Base-by-base conservation (phyloP, 805 yeast genomes). In the Yarrowia sp. region DNA sequence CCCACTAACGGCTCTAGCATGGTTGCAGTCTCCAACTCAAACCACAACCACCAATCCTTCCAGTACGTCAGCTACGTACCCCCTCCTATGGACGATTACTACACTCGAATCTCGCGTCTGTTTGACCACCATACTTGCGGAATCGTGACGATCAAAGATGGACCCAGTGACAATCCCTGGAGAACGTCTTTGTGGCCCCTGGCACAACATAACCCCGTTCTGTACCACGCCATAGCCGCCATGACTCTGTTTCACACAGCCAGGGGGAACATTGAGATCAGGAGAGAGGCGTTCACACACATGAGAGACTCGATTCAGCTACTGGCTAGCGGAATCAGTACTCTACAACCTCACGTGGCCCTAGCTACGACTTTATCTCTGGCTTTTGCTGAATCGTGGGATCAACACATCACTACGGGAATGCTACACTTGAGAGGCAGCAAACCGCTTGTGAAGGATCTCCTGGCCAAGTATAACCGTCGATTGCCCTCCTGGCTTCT, bases 91-190 rank as follows among this genome's bases (percentile, higher is more conserved):
- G 66, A 61, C 44, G 72, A 71, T 39, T 64, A 61, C 34, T 68
- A 69, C 33, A 71, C 68, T 9, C 68, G 55, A 12, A 76, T 76
- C 15, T 75, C 73, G 50, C 71, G 73, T 10, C 73, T 82, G 5
- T 84, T 61, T 17, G 66, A 82, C 70, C 84, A 82, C 68, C 76
- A 79, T 50, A 83, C 86, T 0, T 82, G 84, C 68, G 81, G 81
- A 2, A 82, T 87, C 65, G 81, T 88, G 84, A 85, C 89, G 7
- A 85, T 87, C 68, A 86, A 85, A 70, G 84, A 86, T 70, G 90
- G 90, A 0, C 85, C 85, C 0, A 76, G 83, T 2, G 90, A 87
- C n/a, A 87, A 88, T 72, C 92, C 91, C 8, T 88, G 92, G 92
- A 76, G 88, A 63, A 80, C 82, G 9, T 72, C 83, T 47, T 76